Percentiles rank a stretch among this genome's conserved stretches.
These are phyloP conservation scores for Phytophthora sp. DNA, from an alignment of 352 stramenopile genomes.

Conservation along the genomic window DNA sequence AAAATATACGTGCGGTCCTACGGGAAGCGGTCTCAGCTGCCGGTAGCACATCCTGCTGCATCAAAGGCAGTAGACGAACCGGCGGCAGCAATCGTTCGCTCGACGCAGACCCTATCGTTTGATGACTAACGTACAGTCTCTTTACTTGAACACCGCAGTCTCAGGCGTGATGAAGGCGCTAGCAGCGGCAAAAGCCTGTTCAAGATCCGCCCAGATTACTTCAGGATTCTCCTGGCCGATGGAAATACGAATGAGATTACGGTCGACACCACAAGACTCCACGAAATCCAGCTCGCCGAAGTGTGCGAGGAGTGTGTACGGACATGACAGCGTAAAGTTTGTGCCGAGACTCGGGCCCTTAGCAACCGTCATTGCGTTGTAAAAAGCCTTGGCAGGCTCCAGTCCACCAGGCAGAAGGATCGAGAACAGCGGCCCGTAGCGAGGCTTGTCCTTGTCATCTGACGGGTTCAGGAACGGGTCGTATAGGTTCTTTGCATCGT, in stretches of 20 bases:
- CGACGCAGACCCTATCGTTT: conserved; percentile 4
- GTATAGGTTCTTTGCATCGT: conserved; percentile 60
- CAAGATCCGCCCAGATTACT: conserved; percentile 63
- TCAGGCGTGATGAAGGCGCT: conserved; percentile 20
- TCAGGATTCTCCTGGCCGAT: conserved; percentile 91
- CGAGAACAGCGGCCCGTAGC: conserved; percentile 90
- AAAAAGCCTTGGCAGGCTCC: conserved; percentile 84
- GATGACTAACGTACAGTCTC: conserved; percentile 5
- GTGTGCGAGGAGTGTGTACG: conserved; percentile 93
- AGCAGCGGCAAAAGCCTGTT: conserved; percentile 42
- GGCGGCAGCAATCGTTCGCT: conserved; percentile 25
- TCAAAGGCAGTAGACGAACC: conserved; percentile 26
- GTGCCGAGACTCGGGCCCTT: conserved; percentile 92
- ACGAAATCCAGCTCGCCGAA: conserved; percentile 94
- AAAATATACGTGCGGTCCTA: conserved; percentile 24
- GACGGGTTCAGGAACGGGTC: conserved; percentile 55
- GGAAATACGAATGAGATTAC: conserved; percentile 91
- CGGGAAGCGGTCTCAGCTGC: conserved; percentile 23
- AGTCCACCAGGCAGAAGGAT: conserved; percentile 82
- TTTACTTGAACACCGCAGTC: conserved; percentile 18
- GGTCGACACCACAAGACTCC: conserved; percentile 89
- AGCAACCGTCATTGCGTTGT: conserved; percentile 83
- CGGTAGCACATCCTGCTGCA: conserved; percentile 32
- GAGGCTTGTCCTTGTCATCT: conserved; percentile 29
- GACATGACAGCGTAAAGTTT: conserved; percentile 94